Conservation (phyloP, 2,329 filamentous ascomycete species). For the Ceratocystis albifundus region DNA sequence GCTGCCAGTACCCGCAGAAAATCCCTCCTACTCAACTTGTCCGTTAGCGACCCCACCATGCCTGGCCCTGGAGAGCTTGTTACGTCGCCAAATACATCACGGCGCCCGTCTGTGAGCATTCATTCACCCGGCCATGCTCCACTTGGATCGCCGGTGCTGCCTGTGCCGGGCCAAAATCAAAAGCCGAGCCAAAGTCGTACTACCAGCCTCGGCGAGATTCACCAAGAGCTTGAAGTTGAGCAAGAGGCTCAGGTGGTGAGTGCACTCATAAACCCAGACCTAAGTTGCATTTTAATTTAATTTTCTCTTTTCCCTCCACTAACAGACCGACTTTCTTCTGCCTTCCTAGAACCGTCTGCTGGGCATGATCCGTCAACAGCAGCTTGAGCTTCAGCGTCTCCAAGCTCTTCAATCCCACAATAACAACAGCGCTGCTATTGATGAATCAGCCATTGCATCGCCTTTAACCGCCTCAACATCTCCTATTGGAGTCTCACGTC, state of each 20-base stretch:
- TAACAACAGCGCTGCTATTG: slow-evolving; percentile 30
- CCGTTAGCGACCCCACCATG: slow-evolving; percentile 57
- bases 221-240: slow-evolving; percentile 68
- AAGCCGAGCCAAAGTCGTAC: slow-evolving; percentile 53
- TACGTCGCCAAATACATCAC: slow-evolving; percentile 29
- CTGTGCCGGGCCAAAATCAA: slow-evolving; percentile 28
- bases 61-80: slow-evolving; percentile 60
- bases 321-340: neutral
- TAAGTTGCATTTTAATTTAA: too few species aligned
- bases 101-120: slow-evolving; percentile 25
- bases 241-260: slow-evolving; percentile 65
- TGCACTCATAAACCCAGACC: slow-evolving; percentile 18
- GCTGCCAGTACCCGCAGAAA: slow-evolving; percentile 42
- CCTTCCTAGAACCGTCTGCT: slow-evolving; percentile 56
- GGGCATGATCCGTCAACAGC: slow-evolving; percentile 64
- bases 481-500: slow-evolving; percentile 26
- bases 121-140: slow-evolving; percentile 9
- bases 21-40: slow-evolving; percentile 60
- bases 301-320: neutral
- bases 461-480: slow-evolving; percentile 33
- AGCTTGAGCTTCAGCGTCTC: slow-evolving; percentile 55
- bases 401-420: slow-evolving; percentile 38
- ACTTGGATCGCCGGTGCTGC: slow-evolving; percentile 24
- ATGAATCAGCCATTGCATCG: slow-evolving; percentile 42
- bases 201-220: slow-evolving; percentile 63